Conservation (phyloP, 352 stramenopile species). For the Globisporangium mamillatum region DNA sequence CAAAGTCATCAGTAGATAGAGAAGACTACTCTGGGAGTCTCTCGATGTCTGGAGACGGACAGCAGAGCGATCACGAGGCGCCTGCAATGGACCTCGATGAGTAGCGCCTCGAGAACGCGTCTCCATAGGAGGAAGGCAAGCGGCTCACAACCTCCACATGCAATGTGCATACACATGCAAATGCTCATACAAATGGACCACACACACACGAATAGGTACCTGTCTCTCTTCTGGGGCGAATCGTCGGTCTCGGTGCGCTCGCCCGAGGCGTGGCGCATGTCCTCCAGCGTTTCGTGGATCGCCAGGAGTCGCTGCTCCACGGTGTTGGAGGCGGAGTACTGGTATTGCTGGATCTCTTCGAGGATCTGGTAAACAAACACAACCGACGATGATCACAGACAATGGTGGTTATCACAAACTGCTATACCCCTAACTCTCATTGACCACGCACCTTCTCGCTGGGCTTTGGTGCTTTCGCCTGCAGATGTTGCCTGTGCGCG, state of each 20-base stretch:
- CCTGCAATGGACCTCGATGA: not conserved
- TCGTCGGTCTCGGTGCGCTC: slow-evolving; percentile 56
- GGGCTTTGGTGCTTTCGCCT: not conserved
- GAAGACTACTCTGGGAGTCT: not conserved
- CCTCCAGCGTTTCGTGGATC: slow-evolving; percentile 64
- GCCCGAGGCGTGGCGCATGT: slow-evolving; percentile 39
- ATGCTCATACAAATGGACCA: slow-evolving; percentile 11
- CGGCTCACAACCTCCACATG: slow-evolving; percentile 1
- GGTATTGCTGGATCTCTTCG: slow-evolving; percentile 35
- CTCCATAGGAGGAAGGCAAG: not conserved
- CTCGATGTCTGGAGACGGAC: slow-evolving; percentile 25
- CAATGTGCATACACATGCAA: slow-evolving; percentile 16
- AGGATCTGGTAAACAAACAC: slow-evolving; percentile 18
- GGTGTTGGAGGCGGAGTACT: slow-evolving; percentile 30
- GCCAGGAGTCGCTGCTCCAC: slow-evolving; percentile 54
- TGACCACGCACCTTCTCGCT: slow-evolving; percentile 7
- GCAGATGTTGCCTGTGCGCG: slow-evolving; percentile 23
- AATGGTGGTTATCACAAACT: not conserved
- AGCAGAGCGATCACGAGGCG: not conserved
- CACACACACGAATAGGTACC: slow-evolving; percentile 33
- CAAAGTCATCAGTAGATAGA: slow-evolving; percentile 87
- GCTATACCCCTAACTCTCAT: not conserved
- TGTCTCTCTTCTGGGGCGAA: slow-evolving; percentile 42
- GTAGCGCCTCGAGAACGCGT: not conserved
- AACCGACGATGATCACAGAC: not conserved